Base-by-base conservation (phyloP, 345 rosid species). In the Kernera saxatilis region DNA sequence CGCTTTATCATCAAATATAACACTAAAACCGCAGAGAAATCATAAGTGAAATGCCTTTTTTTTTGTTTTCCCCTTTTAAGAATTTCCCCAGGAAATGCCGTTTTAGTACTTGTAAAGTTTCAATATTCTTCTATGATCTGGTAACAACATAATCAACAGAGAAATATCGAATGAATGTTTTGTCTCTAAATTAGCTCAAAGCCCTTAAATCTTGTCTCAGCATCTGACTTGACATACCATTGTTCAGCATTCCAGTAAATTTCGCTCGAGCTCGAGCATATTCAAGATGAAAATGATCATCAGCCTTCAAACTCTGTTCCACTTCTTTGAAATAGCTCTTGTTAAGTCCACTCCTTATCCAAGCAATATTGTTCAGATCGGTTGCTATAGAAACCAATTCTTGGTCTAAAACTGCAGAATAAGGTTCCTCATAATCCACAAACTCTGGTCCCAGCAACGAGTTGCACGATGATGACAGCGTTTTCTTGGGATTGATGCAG, bases 371-470 rank as follows among this genome's bases (percentile, higher is more conserved):
- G 72, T 91, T 89, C 58, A 89, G 81, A 44, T 89, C 91, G 4
- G 90, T 79, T 29, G 91, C 87, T 46, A 89, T 76, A 6, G 86
- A 74, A 48, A 89, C 82, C 88, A 89, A 72, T 60, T 89, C 91
- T 56, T 81, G 79, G 72, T 85, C 85, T 37, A 94, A 80, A 46
- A 71, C 84, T 40, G 75, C 74, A 51, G 82, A 56, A 22, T 84
- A 79, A 21, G 75, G 66, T 67, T 81, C 92, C 19, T 79, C 79
- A 55, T 74, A 84, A 41, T 87, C 94, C 58, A 86, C 80, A 73
- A 92, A 89, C 51, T 87, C 92, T 50, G 91, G 84, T 32, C 98
- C 96, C 76, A 92, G 48, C 82, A 92, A 50, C 70, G 91, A 85
- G 7, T 59, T 80, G 25, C 5, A 55, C 7, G 23, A 67, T 3